These are phyloP conservation scores for Didymella arachidicola DNA, from an alignment of 2,329 filamentous ascomycete genomes.

Conservation along the genomic window DNA sequence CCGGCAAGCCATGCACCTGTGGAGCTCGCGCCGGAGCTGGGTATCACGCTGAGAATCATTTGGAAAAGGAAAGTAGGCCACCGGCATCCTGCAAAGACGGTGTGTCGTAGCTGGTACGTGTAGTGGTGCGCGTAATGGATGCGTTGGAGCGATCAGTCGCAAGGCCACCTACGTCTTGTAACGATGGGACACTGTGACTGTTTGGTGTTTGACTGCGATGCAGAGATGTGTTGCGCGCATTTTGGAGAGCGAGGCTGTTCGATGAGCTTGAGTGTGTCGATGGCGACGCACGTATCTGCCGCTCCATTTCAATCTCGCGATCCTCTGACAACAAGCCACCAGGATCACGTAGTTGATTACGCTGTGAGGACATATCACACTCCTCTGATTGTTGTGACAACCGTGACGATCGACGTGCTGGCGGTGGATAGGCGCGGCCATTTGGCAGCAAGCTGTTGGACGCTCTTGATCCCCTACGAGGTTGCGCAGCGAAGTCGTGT, in stretches of 20 bases:
- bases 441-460: constrained; percentile 37
- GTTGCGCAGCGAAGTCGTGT: constrained; percentile 53
- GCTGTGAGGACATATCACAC: constrained; percentile 36
- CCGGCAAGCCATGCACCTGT: constrained; percentile 33
- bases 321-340: constrained; percentile 38
- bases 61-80: constrained; percentile 40
- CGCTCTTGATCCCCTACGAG: constrained; percentile 42
- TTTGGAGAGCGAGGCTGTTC: constrained; percentile 18
- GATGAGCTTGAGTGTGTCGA: constrained; percentile 30
- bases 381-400: constrained; percentile 48
- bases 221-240: constrained; percentile 20
- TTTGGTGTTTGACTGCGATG: constrained; percentile 34
- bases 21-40: constrained; percentile 34
- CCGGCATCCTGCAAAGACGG: constrained; percentile 45
- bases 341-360: constrained; percentile 37
- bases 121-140: constrained; percentile 32
- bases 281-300: constrained; percentile 21
- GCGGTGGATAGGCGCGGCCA: constrained; percentile 35
- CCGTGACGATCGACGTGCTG: constrained; percentile 42
- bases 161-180: constrained; percentile 44
- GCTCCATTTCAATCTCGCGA: constrained; percentile 30
- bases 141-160: constrained; percentile 25
- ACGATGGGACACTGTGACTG: constrained; percentile 36
- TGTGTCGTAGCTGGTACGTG: constrained; percentile 33
- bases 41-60: constrained; percentile 43